phyloP scores from a whole-genome alignment of 805 yeast genomes.

The Sugiyamaella smithiae region DNA sequence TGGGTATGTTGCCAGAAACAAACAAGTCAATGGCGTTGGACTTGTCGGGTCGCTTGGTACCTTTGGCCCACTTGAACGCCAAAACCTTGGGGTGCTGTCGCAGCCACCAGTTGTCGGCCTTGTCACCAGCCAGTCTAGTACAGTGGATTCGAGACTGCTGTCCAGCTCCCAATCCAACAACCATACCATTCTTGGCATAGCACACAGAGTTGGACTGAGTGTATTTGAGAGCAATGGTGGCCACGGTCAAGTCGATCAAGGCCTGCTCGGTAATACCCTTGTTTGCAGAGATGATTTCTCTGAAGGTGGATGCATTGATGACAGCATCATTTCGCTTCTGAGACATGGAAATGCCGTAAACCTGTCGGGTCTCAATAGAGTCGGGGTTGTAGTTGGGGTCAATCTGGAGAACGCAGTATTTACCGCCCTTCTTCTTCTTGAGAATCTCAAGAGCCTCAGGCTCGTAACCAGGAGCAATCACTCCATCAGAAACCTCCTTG shows the following conservation, averaged over 20 bases:
- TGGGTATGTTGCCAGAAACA: constrained; percentile 90
- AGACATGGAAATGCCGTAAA: constrained; percentile 90
- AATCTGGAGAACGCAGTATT: constrained; percentile 92
- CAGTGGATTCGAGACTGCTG: constrained; percentile 99
- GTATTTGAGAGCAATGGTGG: constrained; percentile 94
- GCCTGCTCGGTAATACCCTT: constrained; percentile 90
- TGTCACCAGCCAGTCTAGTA: constrained; percentile 98
- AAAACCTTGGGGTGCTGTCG: constrained; percentile 96
- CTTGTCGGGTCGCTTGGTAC: constrained; percentile 97
- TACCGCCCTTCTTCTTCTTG: constrained; percentile 92
- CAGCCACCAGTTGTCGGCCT: constrained; percentile 99
- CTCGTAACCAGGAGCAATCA: constrained; percentile 95
- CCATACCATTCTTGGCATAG: constrained; percentile 99
- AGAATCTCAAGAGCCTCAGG: constrained; percentile 89
- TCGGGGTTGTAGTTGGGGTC: constrained; percentile 93
- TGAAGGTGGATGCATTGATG: constrained; percentile 84
- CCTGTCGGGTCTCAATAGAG: constrained; percentile 82
- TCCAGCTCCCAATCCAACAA: constrained; percentile 98
- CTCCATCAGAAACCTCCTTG: constrained; percentile 97
- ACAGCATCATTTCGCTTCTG: constrained; percentile 98
- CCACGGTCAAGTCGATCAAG: constrained; percentile 87
- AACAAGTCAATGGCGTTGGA: constrained; percentile 94
- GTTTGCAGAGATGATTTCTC: constrained; percentile 85
- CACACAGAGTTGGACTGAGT: constrained; percentile 98
- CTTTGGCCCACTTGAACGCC: constrained; percentile 95